phyloP scores from a whole-genome alignment of 2,329 filamentous ascomycete genomes.

The Cryphonectria naterciae region DNA sequence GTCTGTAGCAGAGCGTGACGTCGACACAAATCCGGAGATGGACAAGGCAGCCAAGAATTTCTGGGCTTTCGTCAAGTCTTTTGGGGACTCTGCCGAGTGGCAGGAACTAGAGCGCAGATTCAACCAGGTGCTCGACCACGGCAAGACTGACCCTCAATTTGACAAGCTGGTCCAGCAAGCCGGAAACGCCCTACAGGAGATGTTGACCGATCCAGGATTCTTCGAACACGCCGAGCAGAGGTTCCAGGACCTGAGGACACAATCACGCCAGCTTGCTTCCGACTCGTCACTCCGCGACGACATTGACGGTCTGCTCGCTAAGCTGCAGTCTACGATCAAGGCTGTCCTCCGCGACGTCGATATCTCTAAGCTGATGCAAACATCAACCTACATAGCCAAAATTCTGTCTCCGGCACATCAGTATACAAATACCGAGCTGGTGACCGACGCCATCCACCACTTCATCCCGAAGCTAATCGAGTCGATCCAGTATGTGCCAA shows the following conservation, averaged over 20 bases:
- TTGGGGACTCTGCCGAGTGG: slow-evolving; percentile 78
- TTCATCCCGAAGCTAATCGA: slow-evolving; percentile 80
- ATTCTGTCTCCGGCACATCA: slow-evolving; percentile 70
- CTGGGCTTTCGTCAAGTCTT: slow-evolving; percentile 78
- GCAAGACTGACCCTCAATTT: slow-evolving; percentile 78
- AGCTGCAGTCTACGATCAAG: slow-evolving; percentile 68
- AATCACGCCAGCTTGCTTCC: slow-evolving; percentile 65
- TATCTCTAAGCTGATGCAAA: slow-evolving; percentile 69
- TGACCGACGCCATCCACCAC: slow-evolving; percentile 76
- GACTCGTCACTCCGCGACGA: slow-evolving; percentile 73
- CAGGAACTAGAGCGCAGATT: slow-evolving; percentile 71
- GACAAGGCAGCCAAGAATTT: slow-evolving; percentile 79
- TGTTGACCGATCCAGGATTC: slow-evolving; percentile 85
- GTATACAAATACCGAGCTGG: slow-evolving; percentile 70
- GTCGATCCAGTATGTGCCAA: slow-evolving; percentile 83
- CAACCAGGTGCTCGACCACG: slow-evolving; percentile 72
- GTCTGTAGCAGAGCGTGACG: slow-evolving; percentile 68
- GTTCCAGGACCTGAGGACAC: slow-evolving; percentile 54
- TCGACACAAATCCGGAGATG: slow-evolving; percentile 73
- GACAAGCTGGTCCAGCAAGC: slow-evolving; percentile 76
- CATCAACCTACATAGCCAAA: slow-evolving; percentile 67
- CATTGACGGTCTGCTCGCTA: slow-evolving; percentile 71
- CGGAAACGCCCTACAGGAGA: slow-evolving; percentile 74
- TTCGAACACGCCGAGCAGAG: slow-evolving; percentile 72
- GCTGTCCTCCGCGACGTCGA: slow-evolving; percentile 74